Evolutionary conservation across 805 yeast genomes (phyloP), one percentile per base, ranked within the genome.

Genomic region (Saccharomycopsis synnaedendra): DNA sequence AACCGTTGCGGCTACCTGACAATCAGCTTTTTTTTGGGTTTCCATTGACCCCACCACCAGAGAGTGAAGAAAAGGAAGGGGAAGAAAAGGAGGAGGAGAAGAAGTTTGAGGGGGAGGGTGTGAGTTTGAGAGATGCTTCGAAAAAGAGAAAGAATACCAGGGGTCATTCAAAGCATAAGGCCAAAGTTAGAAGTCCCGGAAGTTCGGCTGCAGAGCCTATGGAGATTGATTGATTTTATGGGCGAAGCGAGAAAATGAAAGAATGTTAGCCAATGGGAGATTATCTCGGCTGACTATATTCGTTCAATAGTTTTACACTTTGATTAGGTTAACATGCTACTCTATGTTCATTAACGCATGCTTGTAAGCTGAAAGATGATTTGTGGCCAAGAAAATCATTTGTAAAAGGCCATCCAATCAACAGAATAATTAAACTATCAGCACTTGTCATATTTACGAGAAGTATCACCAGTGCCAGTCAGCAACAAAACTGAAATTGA

Each of bases 11-110:
- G 4, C 66, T 93, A 39, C 94, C 96, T 0, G 82, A 75, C 38
- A 95, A 95, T 29, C 90, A 87, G 62, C 69, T 93, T 9, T 93
- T 93, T 60, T 89, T 93, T 62, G 99, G 99, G 0, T 93, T 81
- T 61, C 97, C 97, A 0, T 75, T 83, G 39, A 45, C 48, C 3
- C 49, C 51, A 5, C 57, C 75, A 3, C 72, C 71, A 30, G 59
- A 59, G 3, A 63, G n/a, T 30, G 67, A 63, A 30, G 66, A 58
- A 4, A 67, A 59, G 7, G 56, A 53, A 1, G 67, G 63, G 5
- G 58, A 54, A 5, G 60, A 59, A 3, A 63, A 58, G 4, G 45
- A 39, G 32, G 41, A 39, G 53, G 33, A 49, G 56, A 8, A 58
- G 5, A 41, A 60, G 47, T 86, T 76, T 59, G 53, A 53, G 1